Evolutionary conservation across 345 rosid genomes (phyloP), one percentile per base, ranked within the genome.

Genomic region (Moringa oleifera): DNA sequence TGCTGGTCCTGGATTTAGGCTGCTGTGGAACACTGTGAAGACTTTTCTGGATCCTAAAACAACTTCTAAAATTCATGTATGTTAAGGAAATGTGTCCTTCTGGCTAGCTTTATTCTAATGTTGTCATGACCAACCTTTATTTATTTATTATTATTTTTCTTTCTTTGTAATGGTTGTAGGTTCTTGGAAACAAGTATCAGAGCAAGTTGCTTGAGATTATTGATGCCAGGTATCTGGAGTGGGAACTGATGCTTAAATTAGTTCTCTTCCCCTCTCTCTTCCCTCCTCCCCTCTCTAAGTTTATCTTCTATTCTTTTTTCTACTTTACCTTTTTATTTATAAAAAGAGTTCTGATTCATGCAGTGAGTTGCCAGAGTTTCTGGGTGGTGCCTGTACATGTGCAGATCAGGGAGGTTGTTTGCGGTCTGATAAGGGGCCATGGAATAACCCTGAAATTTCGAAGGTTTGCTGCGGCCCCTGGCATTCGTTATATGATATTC

Each of bases 21-120:
- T 87, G 58, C 64, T 93, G 68, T 93, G 98, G 98, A 89, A 77
- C 75, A 88, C 96, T 19, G 80, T 93, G 17, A 93, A 90, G 75
- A 75, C 78, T 58, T 93, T 93, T 77, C 75, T 93, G 57, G 98
- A 93, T 83, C 98, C 98, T n/a, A 93, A 86, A 78, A 93, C 98
- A 47, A 83, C 96, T 59, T 84, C 96, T 74, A 93, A 93, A 79
- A 94, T 94, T 68, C 97, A 94, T 70, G 99, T 91, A 75, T 61
- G 86, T 51, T 17, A 16, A 59, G 62, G n/a, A 31, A 31, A 9
- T 41, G 33, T 47, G 6, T 66, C 55, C 19, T 13, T 10, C 36
- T 6, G 5, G 58, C 19, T 25, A 5, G n/a, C n/a, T 50, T 59
- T 28, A n/a, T 57, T 18, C 13, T 2, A n/a, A 19, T 23, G 20